Percentiles rank a stretch among this genome's conserved stretches.
Evolutionary conservation across 1,139 yeast genomes (phyloP).

Genomic region (Nakaseomyces sp.): DNA sequence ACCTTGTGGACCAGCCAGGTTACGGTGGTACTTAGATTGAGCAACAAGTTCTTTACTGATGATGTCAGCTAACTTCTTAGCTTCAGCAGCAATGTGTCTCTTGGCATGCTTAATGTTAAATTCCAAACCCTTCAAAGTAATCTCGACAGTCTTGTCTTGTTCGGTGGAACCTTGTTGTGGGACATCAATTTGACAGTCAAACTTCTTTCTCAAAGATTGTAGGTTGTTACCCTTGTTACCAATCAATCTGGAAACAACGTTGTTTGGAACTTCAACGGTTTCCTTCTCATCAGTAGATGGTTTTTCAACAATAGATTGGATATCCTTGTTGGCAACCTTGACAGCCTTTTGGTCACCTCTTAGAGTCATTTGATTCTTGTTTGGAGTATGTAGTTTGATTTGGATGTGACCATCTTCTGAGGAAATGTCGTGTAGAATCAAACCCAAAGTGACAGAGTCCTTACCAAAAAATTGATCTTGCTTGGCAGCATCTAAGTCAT

Average conservation of each 20-base stretch:
- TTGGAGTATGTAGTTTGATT: constrained; percentile 27
- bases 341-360: constrained; percentile 31
- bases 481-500: constrained; percentile 46
- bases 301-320: constrained; percentile 19
- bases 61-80: constrained; percentile 82
- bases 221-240: constrained; percentile 82
- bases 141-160: constrained; percentile 42
- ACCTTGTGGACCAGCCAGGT: constrained; percentile 80
- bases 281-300: constrained; percentile 29
- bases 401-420: constrained; percentile 43
- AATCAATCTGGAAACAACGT: constrained; percentile 67
- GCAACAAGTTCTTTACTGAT: constrained; percentile 52
- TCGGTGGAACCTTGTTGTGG: constrained; percentile 30
- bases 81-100: constrained; percentile 46
- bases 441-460: constrained; percentile 22
- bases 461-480: constrained; percentile 47
- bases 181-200: constrained; percentile 70
- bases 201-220: constrained; percentile 63
- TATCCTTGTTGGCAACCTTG: constrained; percentile 21
- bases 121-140: constrained; percentile 67
- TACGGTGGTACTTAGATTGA: constrained; percentile 71
- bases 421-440: constrained; percentile 35
- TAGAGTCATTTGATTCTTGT: constrained; percentile 23
- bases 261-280: constrained; percentile 53
- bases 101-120: constrained; percentile 72